These are phyloP conservation scores for Melaleuca quinquenervia DNA, from an alignment of 345 rosid species.

Conservation along the genomic window DNA sequence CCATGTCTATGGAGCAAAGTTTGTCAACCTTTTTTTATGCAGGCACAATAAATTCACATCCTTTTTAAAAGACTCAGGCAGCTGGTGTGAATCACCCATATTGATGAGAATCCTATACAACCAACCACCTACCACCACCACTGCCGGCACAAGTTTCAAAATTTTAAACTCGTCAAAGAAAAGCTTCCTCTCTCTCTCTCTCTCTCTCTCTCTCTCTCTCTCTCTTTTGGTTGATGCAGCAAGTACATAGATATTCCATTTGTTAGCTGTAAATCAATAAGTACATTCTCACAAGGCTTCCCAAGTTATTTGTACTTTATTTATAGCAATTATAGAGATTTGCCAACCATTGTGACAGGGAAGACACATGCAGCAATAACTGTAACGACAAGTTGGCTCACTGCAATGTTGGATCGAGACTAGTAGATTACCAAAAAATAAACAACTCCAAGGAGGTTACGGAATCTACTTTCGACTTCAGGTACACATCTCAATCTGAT, in stretches of 20 bases:
- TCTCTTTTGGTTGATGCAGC: background rate
- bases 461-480: background rate
- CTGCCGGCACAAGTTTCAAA: background rate
- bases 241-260: background rate
- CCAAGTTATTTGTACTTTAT: background rate
- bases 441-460: background rate
- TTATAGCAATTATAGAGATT: background rate
- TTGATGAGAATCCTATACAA: background rate
- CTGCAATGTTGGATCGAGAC: background rate
- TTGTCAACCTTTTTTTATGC: background rate
- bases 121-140: background rate
- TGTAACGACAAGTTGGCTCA: background rate
- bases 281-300: background rate
- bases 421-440: background rate
- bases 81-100: background rate
- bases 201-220: background rate
- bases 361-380: background rate
- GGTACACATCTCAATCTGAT: background rate
- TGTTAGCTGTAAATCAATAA: background rate
- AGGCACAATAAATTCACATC: background rate
- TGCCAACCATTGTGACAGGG: background rate
- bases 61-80: background rate
- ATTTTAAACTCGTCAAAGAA: background rate
- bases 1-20: background rate
- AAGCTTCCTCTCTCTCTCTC: background rate